Evolutionary conservation across 2,329 filamentous ascomycete species (phyloP).

Genomic region (Berkeleyomyces rouxiae): DNA sequence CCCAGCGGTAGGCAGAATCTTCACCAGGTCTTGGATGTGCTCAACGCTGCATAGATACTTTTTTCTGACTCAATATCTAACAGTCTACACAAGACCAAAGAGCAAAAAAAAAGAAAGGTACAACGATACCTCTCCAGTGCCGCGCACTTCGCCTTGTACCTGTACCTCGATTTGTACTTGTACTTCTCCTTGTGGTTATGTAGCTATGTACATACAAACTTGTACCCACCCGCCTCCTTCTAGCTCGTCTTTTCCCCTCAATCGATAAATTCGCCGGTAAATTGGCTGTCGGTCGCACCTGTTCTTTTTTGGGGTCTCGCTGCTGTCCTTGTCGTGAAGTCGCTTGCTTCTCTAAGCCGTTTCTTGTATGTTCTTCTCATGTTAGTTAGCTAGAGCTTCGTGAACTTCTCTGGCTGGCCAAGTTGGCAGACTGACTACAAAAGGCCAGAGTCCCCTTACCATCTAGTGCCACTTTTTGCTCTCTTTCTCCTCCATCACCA

Average conservation of each 20-base stretch:
- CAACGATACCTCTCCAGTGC: not conserved
- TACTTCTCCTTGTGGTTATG: too few species aligned
- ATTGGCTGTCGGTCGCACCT: not conserved
- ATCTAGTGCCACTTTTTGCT: not conserved
- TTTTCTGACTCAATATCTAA: not conserved
- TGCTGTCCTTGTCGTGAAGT: not conserved
- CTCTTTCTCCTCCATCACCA: not conserved
- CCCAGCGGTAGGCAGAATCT: too few species aligned
- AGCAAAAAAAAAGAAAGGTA: not conserved
- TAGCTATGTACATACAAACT: too few species aligned
- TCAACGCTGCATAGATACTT: not conserved
- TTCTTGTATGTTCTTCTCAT: not conserved
- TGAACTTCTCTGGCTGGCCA: not conserved
- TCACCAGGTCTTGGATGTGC: too few species aligned
- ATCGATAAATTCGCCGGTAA: not conserved
- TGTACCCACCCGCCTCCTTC: not conserved
- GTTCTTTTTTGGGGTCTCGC: not conserved
- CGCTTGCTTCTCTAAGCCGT: not conserved
- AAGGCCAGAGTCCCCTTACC: slow-evolving; percentile 4
- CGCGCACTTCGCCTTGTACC: too few species aligned
- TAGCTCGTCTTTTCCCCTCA: not conserved
- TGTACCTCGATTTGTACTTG: too few species aligned
- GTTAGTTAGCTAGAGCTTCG: not conserved
- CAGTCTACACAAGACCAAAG: not conserved
- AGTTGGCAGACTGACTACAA: not conserved